Base-by-base conservation (phyloP, 306 rosid species). In the Dalbergia cochinchinensis region DNA sequence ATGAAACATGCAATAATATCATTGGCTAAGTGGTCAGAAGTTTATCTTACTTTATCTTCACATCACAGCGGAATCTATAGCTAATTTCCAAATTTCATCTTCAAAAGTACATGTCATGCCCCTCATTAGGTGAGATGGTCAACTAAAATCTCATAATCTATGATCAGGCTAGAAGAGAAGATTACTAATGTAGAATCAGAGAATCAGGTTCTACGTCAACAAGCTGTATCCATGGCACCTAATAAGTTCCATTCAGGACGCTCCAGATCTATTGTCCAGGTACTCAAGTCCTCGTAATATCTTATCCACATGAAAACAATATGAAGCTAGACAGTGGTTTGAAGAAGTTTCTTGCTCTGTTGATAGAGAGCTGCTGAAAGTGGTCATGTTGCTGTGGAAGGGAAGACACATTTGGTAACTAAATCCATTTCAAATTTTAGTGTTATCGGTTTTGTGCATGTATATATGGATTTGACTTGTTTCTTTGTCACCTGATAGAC, bases 211-310 rank as follows among this genome's bases (percentile, higher is more conserved):
- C 83, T 89, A 35, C 93, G 90, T 50, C 98, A 93, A 82, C 97
- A 93, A 91, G 87, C 94, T 37, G 89, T 90, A 62, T 91, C 98
- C 72, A 89, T 89, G 92, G 85, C 97, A 55, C 97, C 96, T 47
- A 90, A 84, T 75, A 91, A 93, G 86, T 83, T 91, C 88, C 94
- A 85, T 68, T 88, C 94, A 54, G 86, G 96, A 83, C 88, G 90
- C 59, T 88, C 97, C 19, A 89, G 97, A 86, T 93, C 97, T 75
- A 88, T 83, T 73, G 71, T 91, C 69, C 96, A 93, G 97, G 97
- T 91, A 83, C 74, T 50, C 31, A 26, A 26, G 31, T 26, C 75
- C 35, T 54, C 20, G 14, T 61, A 77, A 71, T 44, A 45, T 33
- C 72, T 31, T 69, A 64, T 35, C 5, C 39, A 11, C 13, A 58